Evolutionary conservation across 2,329 filamentous ascomycete species (phyloP).

Genomic region (Thelonectria discophora): DNA sequence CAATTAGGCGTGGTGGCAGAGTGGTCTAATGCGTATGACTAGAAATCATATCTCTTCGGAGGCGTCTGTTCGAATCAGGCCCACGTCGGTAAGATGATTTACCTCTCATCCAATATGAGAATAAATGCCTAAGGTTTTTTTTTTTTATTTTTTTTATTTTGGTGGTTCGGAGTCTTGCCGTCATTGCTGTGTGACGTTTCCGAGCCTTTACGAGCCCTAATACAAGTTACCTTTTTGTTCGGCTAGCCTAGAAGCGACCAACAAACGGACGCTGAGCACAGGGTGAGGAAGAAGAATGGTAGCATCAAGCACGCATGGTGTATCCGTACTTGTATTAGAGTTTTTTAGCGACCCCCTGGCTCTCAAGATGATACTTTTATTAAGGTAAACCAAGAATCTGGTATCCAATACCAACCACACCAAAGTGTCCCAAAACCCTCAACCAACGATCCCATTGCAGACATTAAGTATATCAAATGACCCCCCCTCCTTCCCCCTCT

Average conservation of each 20-base stretch:
- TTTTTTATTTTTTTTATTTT: conserved; percentile 1
- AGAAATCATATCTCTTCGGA: conserved; percentile 9
- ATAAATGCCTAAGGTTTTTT: not conserved
- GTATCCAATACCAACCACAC: not conserved
- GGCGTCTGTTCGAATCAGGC: conserved; percentile 9
- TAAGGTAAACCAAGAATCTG: not conserved
- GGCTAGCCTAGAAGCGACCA: no score
- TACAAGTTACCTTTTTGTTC: no score
- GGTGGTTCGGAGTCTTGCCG: no score
- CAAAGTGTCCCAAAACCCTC: not conserved
- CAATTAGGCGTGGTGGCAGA: conserved; percentile 6
- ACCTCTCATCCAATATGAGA: not conserved
- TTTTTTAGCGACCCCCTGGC: no score
- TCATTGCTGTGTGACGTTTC: no score
- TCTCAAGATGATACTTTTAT: not conserved
- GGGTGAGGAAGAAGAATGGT: no score
- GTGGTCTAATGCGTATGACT: conserved; percentile 10
- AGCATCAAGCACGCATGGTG: no score
- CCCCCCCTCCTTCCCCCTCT: no score
- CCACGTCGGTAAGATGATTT: conserved; percentile 5
- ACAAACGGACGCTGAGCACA: no score
- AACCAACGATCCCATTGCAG: not conserved
- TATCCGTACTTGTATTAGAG: no score
- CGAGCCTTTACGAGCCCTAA: no score
- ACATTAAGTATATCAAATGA: conserved; percentile 8